Percentiles rank a stretch among this genome's conserved stretches.
phyloP scores from a whole-genome alignment of 495 filamentous ascomycete genomes.

The Xylaria bambusicola region DNA sequence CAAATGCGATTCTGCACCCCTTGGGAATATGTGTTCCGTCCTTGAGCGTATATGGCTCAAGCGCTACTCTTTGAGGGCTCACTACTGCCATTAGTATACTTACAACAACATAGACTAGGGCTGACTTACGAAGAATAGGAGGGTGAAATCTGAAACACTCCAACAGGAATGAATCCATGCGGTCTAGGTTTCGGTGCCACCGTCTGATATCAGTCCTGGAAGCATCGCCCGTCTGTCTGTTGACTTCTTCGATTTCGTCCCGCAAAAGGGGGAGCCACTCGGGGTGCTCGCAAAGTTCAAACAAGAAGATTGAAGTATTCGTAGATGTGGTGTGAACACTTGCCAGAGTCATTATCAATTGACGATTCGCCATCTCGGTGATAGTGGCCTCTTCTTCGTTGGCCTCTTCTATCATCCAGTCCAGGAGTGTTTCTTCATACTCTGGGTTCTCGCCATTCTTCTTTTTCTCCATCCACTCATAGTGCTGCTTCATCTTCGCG shows the following conservation, averaged over 20 bases:
- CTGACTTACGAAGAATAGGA: constrained; percentile 3
- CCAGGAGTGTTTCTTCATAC: constrained; percentile 11
- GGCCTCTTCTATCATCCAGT: constrained; percentile 18
- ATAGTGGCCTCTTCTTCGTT: not conserved
- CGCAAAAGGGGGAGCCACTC: not conserved
- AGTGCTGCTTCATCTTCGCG: not conserved
- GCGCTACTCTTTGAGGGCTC: constrained; percentile 9
- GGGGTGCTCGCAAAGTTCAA: not conserved
- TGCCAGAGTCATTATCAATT: not conserved
- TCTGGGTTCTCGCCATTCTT: not conserved
- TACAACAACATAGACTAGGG: not conserved
- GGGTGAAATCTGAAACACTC: constrained; percentile 7
- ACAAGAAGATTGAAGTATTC: not conserved
- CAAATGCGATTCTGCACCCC: not conserved
- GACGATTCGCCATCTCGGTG: not conserved
- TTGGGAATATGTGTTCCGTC: constrained; percentile 2
- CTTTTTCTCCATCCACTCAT: not conserved
- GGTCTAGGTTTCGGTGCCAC: constrained; percentile 2
- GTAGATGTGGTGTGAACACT: constrained; percentile 1
- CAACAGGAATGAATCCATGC: constrained; percentile 10
- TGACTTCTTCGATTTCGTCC: not conserved
- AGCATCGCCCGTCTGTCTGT: not conserved
- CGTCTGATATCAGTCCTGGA: not conserved
- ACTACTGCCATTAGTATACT: not conserved
- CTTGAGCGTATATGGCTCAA: not conserved